phyloP scores from a whole-genome alignment of 257 asterid genomes.

The Nicotiana paniculata region DNA sequence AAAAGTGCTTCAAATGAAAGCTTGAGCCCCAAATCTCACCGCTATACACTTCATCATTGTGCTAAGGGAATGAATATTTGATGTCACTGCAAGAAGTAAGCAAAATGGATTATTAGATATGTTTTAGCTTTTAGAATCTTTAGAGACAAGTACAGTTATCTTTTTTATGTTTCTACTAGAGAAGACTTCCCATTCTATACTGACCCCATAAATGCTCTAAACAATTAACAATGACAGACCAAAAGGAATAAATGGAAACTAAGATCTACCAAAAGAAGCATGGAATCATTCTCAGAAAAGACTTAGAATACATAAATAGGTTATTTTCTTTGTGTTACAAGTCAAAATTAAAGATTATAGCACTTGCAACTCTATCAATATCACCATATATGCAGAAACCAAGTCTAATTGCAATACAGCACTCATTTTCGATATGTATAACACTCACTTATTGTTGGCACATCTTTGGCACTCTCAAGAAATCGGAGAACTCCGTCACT shows the following conservation, averaged over 20 bases:
- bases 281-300: background rate
- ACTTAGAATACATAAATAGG: background rate
- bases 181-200: background rate
- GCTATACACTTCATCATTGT: slow-evolving; percentile 53
- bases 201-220: background rate
- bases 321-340: background rate
- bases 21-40: slow-evolving; percentile 26
- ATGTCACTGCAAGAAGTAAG: slow-evolving; percentile 28
- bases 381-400: background rate
- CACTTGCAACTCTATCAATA: background rate
- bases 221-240: background rate
- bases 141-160: background rate
- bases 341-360: background rate
- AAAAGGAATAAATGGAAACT: background rate
- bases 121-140: background rate
- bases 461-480: slow-evolving; percentile 33
- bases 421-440: background rate
- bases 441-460: slow-evolving; percentile 43
- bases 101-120: background rate
- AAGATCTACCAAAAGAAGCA: background rate
- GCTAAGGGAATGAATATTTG: slow-evolving; percentile 30
- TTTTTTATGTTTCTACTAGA: background rate
- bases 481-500: slow-evolving; percentile 24
- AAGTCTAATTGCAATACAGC: background rate
- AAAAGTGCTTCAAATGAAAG: background rate